Percentiles rank a stretch among this genome's conserved stretches.
These are phyloP conservation scores for Clonostachys byssicola DNA, from an alignment of 2,329 filamentous ascomycete species.

Conservation along the genomic window DNA sequence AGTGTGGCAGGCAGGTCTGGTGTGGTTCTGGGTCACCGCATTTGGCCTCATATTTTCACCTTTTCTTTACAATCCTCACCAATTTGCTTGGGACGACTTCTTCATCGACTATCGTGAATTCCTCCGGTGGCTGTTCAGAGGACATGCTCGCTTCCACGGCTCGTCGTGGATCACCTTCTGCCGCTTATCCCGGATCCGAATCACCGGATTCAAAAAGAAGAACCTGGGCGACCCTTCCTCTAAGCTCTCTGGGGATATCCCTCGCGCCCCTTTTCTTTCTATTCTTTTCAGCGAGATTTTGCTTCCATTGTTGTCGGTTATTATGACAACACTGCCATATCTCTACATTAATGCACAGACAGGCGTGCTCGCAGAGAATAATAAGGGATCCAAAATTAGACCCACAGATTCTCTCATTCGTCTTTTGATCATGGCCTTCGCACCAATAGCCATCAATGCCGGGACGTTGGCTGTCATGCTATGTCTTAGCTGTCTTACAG, in stretches of 20 bases:
- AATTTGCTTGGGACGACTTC: slow-evolving; percentile 98
- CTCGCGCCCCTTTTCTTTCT: slow-evolving; percentile 83
- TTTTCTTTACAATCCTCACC: slow-evolving; percentile 97
- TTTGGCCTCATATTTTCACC: slow-evolving; percentile 86
- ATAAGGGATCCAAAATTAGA: background rate
- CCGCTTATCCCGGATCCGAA: slow-evolving; percentile 87
- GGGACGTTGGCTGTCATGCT: slow-evolving; percentile 78
- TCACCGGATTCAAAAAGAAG: slow-evolving; percentile 98
- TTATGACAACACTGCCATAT: slow-evolving; percentile 82
- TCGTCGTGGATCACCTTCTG: slow-evolving; percentile 99
- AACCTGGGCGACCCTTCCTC: slow-evolving; percentile 84
- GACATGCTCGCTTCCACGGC: slow-evolving; percentile 93
- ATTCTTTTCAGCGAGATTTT: slow-evolving; percentile 90
- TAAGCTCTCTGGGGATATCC: slow-evolving; percentile 89
- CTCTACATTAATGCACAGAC: slow-evolving; percentile 95
- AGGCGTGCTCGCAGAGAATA: slow-evolving; percentile 56
- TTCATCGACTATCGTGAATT: slow-evolving; percentile 99
- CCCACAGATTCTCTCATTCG: slow-evolving; percentile 52
- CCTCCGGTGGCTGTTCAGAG: slow-evolving; percentile 92
- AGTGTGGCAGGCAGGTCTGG: slow-evolving; percentile 81
- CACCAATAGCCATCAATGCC: slow-evolving; percentile 83
- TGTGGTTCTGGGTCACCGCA: slow-evolving; percentile 96
- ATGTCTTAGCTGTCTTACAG: slow-evolving; percentile 96
- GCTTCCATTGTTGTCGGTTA: slow-evolving; percentile 75
- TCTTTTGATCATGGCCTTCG: slow-evolving; percentile 76